phyloP scores from a whole-genome alignment of 2,329 filamentous ascomycete genomes.

The Penicillium sp. region DNA sequence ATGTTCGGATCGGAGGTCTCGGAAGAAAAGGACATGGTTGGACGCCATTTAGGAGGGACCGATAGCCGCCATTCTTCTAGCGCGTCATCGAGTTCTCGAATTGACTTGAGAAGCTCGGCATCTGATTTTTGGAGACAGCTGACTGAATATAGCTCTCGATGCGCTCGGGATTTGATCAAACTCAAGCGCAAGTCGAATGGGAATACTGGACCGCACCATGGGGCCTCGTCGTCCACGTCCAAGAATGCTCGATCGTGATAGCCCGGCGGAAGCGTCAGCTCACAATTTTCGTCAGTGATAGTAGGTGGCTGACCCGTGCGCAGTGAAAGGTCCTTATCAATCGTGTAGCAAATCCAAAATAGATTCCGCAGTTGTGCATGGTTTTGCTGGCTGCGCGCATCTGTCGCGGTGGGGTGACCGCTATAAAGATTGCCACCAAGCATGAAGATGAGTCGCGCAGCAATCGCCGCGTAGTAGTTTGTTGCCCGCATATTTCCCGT shows the following conservation, averaged over 20 bases:
- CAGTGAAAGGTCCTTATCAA: conserved; percentile 59
- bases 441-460: conserved; percentile 51
- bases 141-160: conserved; percentile 52
- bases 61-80: conserved; percentile 57
- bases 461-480: conserved; percentile 47
- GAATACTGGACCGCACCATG: conserved; percentile 34
- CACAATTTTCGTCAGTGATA: conserved; percentile 54
- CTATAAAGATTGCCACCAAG: conserved; percentile 48
- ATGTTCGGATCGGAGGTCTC: conserved; percentile 34
- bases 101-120: conserved; percentile 55
- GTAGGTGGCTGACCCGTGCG: conserved; percentile 55
- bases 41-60: conserved; percentile 48
- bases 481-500: conserved; percentile 51
- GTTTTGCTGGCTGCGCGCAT: conserved; percentile 18
- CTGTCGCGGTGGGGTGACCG: conserved; percentile 12
- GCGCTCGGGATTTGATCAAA: conserved; percentile 54
- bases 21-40: conserved; percentile 48
- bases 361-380: conserved; percentile 40
- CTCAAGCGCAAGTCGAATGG: conserved; percentile 53
- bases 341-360: conserved; percentile 57
- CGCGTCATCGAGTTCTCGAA: conserved; percentile 58
- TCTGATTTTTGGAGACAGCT: conserved; percentile 52
- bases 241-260: conserved; percentile 37
- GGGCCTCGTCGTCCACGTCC: conserved; percentile 23
- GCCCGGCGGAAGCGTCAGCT: conserved; percentile 50